Base-by-base conservation (phyloP, 164 flowering plant genomes). In the Stephania japonica region DNA sequence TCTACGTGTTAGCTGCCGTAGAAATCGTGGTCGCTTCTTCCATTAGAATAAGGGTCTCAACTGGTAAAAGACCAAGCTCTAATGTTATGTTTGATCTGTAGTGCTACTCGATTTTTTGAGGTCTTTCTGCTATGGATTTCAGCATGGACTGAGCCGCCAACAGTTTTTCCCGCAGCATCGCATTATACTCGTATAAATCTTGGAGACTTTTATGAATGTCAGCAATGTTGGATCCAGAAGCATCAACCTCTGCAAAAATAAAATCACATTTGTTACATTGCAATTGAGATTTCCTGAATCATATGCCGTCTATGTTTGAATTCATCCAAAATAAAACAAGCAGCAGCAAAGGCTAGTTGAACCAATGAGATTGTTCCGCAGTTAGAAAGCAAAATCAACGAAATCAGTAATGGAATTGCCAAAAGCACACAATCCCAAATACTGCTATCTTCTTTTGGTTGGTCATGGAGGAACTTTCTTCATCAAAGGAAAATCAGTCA, bases 91-190 rank as follows among this genome's bases (percentile, higher is more conserved):
- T 4, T 69, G 43, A 67, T 49, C 12, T 26, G 67, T 25, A 62
- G 8, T 59, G 24, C 61, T 23, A 3, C 64, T 24, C 49, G 27
- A 27, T 18, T 64, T 64, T 73, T 70, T 69, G 24, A 64, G 62
- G 47, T 27, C 82, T 85, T 21, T 77, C 62, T 7, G 79, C 75
- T 47, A 89, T 72, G 74, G 83, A 78, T 74, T 75, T 80, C 68
- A 90, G 87, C 84, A 77, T 76, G 70, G 89, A 81, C 41, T 85
- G 91, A 27, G 88, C 73, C 65, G 79, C 83, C 10, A 81, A 50
- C 12, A 94, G 75, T 74, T 87, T 86, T 62, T 94, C 94, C 76
- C 91, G 81, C 70, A 94, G 83, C 78, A 81, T 70, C n/a, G 81
- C 82, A 81, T 89, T 94, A 80, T 89, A 90, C 67, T 91, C 87